A percentile compares a stretch with the other conserved stretches of the same genome.
phyloP scores from a whole-genome alignment of 2,329 filamentous ascomycete species.

The Cladorrhinum sp. region DNA sequence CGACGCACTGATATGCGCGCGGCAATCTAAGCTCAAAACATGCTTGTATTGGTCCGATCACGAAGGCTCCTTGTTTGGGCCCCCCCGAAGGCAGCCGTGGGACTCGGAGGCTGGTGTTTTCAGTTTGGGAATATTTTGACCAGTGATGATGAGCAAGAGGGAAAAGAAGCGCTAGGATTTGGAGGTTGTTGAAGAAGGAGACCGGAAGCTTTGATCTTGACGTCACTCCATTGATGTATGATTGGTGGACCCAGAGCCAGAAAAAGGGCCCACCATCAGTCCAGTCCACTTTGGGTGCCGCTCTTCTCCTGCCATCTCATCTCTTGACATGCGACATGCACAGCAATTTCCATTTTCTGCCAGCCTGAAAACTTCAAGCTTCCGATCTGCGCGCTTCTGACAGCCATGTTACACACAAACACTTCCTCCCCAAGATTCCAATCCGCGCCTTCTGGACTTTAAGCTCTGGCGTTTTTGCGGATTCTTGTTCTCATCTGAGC shows the following conservation, averaged over 20 bases:
- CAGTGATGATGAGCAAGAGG: not conserved
- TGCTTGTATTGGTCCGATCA: too few relatives aligned
- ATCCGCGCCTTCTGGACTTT: too few relatives aligned
- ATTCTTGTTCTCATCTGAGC: too few relatives aligned
- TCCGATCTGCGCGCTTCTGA: too few relatives aligned
- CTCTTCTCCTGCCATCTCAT: constrained; percentile 1
- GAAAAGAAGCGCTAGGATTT: not conserved
- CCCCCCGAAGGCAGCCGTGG: too few relatives aligned
- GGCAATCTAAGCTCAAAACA: too few relatives aligned
- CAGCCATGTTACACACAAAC: not conserved
- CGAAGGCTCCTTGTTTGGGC: too few relatives aligned
- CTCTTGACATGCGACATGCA: constrained; percentile 7
- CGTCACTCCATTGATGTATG: constrained; percentile 1
- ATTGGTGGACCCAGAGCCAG: not conserved
- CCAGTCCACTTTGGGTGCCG: not conserved
- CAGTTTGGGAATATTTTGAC: too few relatives aligned
- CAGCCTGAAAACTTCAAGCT: not conserved
- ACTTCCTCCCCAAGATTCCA: too few relatives aligned
- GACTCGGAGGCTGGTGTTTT: too few relatives aligned
- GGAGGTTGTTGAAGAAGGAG: too few relatives aligned
- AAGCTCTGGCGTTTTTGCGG: too few relatives aligned
- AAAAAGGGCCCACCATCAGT: not conserved
- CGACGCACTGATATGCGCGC: not conserved
- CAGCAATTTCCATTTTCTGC: not conserved
- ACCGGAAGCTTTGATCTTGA: not conserved